These are phyloP conservation scores for Prunus yedoensis DNA, from an alignment of 331 rosid species.

Conservation along the genomic window DNA sequence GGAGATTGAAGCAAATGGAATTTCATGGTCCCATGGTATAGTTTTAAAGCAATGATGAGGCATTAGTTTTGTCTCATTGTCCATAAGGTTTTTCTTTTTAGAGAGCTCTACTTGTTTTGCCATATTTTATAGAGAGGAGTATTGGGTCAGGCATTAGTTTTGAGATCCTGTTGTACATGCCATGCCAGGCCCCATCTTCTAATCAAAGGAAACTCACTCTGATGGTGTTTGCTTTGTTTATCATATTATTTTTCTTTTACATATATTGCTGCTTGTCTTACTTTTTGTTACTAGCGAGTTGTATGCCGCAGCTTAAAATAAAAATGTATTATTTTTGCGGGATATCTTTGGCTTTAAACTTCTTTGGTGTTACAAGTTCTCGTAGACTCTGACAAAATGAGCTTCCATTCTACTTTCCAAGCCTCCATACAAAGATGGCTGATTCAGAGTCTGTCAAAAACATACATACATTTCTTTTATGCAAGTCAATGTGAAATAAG, in stretches of 20 bases:
- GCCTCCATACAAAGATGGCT: too few relatives aligned
- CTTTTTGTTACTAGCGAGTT: background rate
- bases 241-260: background rate
- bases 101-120: slow-evolving; percentile 39
- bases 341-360: too few relatives aligned
- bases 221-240: slow-evolving; percentile 10
- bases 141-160: slow-evolving; percentile 27
- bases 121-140: slow-evolving; percentile 27
- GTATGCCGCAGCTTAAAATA: background rate
- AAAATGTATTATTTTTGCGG: too few relatives aligned
- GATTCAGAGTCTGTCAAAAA: too few relatives aligned
- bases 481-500: too few relatives aligned
- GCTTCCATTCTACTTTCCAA: too few relatives aligned
- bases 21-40: slow-evolving; percentile 30
- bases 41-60: slow-evolving; percentile 30
- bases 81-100: slow-evolving; percentile 36
- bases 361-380: background rate
- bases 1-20: slow-evolving; percentile 51
- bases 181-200: slow-evolving; percentile 44
- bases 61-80: slow-evolving; percentile 37
- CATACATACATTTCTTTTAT: too few relatives aligned
- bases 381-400: background rate
- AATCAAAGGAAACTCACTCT: slow-evolving; percentile 34
- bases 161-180: slow-evolving; percentile 47
- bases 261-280: background rate